phyloP scores from a whole-genome alignment of 2,329 filamentous ascomycete genomes.

The Fusarium coffeatum region DNA sequence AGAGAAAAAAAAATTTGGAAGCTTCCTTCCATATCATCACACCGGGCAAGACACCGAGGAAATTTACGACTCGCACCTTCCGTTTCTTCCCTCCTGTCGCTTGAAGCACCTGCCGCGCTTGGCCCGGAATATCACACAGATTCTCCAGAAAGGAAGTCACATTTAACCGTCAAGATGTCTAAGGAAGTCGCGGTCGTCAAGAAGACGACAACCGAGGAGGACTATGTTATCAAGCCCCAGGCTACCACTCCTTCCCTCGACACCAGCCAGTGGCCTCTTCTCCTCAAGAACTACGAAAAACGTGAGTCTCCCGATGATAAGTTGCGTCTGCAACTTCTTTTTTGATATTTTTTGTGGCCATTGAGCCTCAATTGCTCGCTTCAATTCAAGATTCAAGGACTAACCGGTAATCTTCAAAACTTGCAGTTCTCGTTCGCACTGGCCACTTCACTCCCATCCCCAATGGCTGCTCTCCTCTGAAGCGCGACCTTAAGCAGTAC shows the following conservation, averaged over 20 bases:
- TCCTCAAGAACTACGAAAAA: slow-evolving; percentile 96
- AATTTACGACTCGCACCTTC: slow-evolving; percentile 45
- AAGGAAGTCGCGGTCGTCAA: slow-evolving; percentile 59
- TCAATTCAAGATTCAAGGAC: slow-evolving; percentile 11
- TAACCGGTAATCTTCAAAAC: slow-evolving; percentile 38
- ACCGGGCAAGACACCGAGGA: slow-evolving; percentile 49
- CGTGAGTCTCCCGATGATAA: slow-evolving; percentile 65
- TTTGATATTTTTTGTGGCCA: not conserved
- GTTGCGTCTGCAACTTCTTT: not conserved
- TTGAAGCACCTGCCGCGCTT: slow-evolving; percentile 44
- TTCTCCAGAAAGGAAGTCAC: slow-evolving; percentile 26
- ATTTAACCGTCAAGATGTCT: slow-evolving; percentile 51
- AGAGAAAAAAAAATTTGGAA: slow-evolving; percentile 52
- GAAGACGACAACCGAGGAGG: slow-evolving; percentile 62
- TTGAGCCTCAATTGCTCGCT: slow-evolving; percentile 11
- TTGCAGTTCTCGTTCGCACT: slow-evolving; percentile 85
- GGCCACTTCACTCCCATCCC: slow-evolving; percentile 98
- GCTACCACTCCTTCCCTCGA: slow-evolving; percentile 80
- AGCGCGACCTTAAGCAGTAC: slow-evolving; percentile 96
- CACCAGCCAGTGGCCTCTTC: slow-evolving; percentile 90
- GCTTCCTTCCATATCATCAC: slow-evolving; percentile 45
- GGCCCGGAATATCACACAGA: slow-evolving; percentile 47
- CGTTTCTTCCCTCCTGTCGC: slow-evolving; percentile 44
- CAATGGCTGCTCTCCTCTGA: slow-evolving; percentile 88
- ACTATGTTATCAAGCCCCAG: slow-evolving; percentile 94